A percentile compares a stretch with the other conserved stretches of the same genome.
These are phyloP conservation scores for Malus hybrid DNA, from an alignment of 331 rosid genomes.

Conservation along the genomic window DNA sequence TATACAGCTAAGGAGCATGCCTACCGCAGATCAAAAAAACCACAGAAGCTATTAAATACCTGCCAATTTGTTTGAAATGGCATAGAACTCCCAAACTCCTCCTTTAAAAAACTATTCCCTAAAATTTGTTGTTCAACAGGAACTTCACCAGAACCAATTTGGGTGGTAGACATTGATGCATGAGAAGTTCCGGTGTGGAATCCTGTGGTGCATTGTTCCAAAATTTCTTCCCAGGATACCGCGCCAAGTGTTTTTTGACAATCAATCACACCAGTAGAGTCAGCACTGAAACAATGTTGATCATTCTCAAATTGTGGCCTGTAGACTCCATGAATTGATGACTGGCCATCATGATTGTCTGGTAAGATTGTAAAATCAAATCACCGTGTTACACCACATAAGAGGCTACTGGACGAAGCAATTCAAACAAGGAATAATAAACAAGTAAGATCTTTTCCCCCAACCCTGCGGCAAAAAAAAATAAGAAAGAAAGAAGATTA, in stretches of 20 bases:
- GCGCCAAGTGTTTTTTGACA: slow-evolving; percentile 38
- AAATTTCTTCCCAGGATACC: slow-evolving; percentile 56
- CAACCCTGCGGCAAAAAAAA: background rate
- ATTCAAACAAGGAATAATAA: slow-evolving; percentile 2
- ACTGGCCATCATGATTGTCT: slow-evolving; percentile 38
- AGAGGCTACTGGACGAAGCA: slow-evolving; percentile 7
- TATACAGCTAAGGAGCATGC: slow-evolving; percentile 4
- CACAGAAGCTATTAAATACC: slow-evolving; percentile 37
- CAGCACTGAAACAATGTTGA: slow-evolving; percentile 29
- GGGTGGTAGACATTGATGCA: slow-evolving; percentile 35
- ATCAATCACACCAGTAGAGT: slow-evolving; percentile 21
- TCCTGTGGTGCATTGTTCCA: slow-evolving; percentile 41
- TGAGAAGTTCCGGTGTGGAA: slow-evolving; percentile 42
- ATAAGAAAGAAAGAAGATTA: slow-evolving; percentile 10
- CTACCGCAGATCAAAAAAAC: background rate
- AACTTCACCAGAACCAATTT: slow-evolving; percentile 33
- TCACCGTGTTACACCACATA: slow-evolving; percentile 11
- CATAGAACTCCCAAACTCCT: slow-evolving; percentile 35
- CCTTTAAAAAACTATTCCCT: slow-evolving; percentile 24
- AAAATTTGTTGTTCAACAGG: slow-evolving; percentile 32
- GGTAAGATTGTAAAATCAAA: slow-evolving; percentile 17
- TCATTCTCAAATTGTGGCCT: slow-evolving; percentile 33
- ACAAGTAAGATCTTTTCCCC: background rate
- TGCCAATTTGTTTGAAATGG: slow-evolving; percentile 51
- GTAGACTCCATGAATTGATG: slow-evolving; percentile 44